Evolutionary conservation across 257 asterid species (phyloP), one percentile per base, ranked within the genome.

Genomic region (Rehmannia glutinosa): DNA sequence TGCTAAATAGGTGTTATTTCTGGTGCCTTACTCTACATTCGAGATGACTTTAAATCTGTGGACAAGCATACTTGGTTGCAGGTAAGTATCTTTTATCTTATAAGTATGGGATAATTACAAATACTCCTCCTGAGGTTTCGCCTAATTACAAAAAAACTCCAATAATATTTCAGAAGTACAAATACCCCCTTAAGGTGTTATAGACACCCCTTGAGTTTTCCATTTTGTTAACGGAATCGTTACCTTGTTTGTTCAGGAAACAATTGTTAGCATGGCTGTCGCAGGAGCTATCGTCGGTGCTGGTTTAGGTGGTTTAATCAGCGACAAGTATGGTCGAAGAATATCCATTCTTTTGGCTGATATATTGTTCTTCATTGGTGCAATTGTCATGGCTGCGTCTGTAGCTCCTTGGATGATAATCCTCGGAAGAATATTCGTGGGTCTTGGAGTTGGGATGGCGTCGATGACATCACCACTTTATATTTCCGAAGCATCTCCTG

Each of bases 361-460:
- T 74, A 0, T 81, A 13, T 45, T 90, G 76, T 90, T 90, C 70
- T 73, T 87, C 7, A 0, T 46, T 0, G 97, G 97, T 27, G 94
- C 97, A 1, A 8, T 87, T 6, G 28, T 87, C 17, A 90, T 87
- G 97, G 85, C 94, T 1, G 70, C 51, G 19, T 73, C 97, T 3
- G 79, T 82, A 8, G 79, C 61, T 20, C 95, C 97, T 11, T 84
- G 90, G 92, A 64, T 90, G 82, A 84, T 87, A 35, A 85, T 90
- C 55, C 0, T 86, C 0, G 97, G 97, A 36, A 77, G 97, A 63
- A 16, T 90, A 24, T 80, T 90, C 9, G 96, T 87, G 0, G 96
- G 97, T 35, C 63, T 90, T 3, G 97, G 97, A 55, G 97, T 90
- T 10, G 97, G 97, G 60, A 90, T 87, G 97, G 97, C 96, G 0